Conservation (phyloP, 1,139 yeast species). For the Scheffersomyces quercinus region DNA sequence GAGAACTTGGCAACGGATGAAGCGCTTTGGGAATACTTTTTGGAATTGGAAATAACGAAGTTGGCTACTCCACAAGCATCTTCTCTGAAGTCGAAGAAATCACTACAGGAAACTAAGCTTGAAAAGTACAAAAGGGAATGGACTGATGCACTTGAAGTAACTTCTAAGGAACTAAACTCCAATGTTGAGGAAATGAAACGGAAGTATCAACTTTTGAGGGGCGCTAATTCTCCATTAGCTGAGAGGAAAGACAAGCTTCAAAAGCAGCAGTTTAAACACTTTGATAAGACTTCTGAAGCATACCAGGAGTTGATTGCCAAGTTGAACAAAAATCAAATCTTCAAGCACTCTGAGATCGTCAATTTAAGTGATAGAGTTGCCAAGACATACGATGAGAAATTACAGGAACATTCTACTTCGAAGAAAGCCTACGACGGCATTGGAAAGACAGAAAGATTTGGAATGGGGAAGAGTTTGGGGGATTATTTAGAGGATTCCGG, state of each 20-base stretch:
- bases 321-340: conserved; percentile 21
- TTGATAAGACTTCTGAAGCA: conserved; percentile 17
- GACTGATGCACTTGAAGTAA: conserved; percentile 22
- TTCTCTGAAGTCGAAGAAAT: not conserved
- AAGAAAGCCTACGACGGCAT: conserved; percentile 19
- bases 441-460: conserved; percentile 26
- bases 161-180: conserved; percentile 11
- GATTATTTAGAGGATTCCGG: conserved; percentile 30
- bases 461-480: conserved; percentile 32
- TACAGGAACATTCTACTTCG: conserved; percentile 1
- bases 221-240: conserved; percentile 14
- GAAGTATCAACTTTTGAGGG: conserved; percentile 17
- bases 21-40: conserved; percentile 37
- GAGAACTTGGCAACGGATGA: conserved; percentile 30
- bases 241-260: conserved; percentile 23
- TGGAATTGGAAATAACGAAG: conserved; percentile 7
- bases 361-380: conserved; percentile 10
- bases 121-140: conserved; percentile 16
- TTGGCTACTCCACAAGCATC: conserved; percentile 2
- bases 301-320: conserved; percentile 16
- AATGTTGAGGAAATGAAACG: conserved; percentile 9
- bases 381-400: conserved; percentile 6
- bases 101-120: not conserved
- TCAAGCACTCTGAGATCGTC: conserved; percentile 40
- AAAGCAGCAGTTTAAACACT: conserved; percentile 23